These are phyloP conservation scores for Nymphaea thermarum DNA, from an alignment of 164 flowering plant species.

Conservation along the genomic window DNA sequence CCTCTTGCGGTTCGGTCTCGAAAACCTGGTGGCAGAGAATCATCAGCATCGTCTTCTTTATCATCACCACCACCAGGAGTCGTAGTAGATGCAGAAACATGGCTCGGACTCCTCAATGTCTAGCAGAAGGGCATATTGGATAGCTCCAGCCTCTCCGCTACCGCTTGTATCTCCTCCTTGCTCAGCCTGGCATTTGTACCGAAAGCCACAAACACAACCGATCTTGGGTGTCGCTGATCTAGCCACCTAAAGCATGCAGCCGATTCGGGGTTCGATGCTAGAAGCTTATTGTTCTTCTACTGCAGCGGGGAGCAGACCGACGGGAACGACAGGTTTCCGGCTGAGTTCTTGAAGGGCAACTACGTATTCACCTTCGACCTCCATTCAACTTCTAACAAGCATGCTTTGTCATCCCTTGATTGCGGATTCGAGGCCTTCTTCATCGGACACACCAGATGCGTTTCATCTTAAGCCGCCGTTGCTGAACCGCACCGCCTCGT, in stretches of 20 bases:
- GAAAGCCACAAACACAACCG: neutral
- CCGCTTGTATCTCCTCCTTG: neutral
- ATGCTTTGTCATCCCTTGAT: conserved; percentile 25
- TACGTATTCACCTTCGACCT: conserved; percentile 9
- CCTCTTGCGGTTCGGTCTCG: neutral
- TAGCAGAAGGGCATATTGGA: neutral
- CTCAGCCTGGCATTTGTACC: neutral
- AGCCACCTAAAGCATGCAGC: neutral
- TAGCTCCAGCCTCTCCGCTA: neutral
- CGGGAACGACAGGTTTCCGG: neutral
- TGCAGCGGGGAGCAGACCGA: neutral
- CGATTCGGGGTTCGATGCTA: neutral
- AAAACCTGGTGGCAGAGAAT: neutral
- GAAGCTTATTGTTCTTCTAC: neutral
- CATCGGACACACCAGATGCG: conserved; percentile 20
- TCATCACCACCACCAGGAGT: no score
- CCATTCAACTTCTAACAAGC: conserved; percentile 28
- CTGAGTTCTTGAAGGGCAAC: neutral
- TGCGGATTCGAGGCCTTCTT: conserved; percentile 12
- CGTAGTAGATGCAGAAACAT: no score
- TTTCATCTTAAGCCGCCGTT: no score
- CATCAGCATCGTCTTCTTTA: neutral
- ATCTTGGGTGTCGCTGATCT: neutral
- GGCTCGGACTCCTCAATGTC: no score
- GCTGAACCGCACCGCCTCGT: no score